phyloP scores from a whole-genome alignment of 1,139 yeast genomes.

The Taphrina betulina region DNA sequence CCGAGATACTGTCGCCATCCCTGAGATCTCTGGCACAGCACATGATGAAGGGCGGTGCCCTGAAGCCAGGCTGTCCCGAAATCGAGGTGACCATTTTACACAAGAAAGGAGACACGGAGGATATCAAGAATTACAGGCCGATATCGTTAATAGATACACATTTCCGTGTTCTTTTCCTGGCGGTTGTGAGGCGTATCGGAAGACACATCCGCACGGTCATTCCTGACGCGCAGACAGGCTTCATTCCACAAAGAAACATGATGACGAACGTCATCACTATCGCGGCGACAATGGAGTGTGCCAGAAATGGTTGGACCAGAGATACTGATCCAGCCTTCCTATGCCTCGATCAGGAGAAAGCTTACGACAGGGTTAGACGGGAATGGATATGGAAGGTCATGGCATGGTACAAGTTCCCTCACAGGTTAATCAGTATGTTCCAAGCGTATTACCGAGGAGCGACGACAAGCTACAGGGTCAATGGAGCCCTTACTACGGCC shows the following conservation, averaged over 20 bases:
- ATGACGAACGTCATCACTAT: neutral
- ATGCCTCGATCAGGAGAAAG: neutral
- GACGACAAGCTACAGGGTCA: neutral
- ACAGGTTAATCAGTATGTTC: neutral
- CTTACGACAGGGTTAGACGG: neutral
- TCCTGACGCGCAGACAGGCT: neutral
- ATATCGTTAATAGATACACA: neutral
- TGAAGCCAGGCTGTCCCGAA: neutral
- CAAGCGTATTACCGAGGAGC: neutral
- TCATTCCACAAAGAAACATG: neutral
- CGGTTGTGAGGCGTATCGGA: neutral
- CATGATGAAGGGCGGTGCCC: neutral
- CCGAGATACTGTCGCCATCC: neutral
- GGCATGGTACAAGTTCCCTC: neutral
- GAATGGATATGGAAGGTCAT: neutral
- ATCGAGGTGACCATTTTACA: neutral
- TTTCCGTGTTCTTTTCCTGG: neutral
- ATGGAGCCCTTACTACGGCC: neutral
- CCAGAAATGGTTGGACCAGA: neutral
- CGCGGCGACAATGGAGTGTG: neutral
- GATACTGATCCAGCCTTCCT: neutral
- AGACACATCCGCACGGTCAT: neutral
- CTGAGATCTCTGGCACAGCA: neutral
- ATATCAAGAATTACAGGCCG: neutral
- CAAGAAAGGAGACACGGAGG: neutral